These are phyloP conservation scores for Phytophthora sansomeana DNA, from an alignment of 352 stramenopile genomes.

Conservation along the genomic window DNA sequence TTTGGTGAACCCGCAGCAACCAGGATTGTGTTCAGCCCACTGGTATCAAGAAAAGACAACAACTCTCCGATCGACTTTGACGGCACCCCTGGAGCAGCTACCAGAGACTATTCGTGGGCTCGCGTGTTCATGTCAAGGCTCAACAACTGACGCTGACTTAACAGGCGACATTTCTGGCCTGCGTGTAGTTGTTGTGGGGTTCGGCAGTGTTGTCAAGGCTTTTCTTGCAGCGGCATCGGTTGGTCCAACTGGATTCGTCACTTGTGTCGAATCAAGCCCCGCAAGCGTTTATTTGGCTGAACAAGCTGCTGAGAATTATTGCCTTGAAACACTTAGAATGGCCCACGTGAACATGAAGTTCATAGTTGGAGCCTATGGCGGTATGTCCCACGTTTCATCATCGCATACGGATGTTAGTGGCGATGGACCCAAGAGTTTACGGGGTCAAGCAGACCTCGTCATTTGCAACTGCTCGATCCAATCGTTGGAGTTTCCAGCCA, in stretches of 20 bases:
- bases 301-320: constrained; percentile 25
- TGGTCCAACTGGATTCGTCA: constrained; percentile 46
- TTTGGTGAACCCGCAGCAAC: neutral
- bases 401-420: neutral
- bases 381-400: constrained; percentile 4
- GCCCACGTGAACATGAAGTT: constrained; percentile 46
- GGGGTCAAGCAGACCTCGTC: constrained; percentile 39
- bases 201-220: constrained; percentile 53
- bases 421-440: constrained; percentile 17
- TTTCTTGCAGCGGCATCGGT: constrained; percentile 53
- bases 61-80: neutral
- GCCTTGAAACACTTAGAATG: constrained; percentile 37
- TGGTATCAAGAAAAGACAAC: constrained; percentile 18
- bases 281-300: constrained; percentile 25
- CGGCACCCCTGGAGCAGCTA: constrained; percentile 20
- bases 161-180: constrained; percentile 42
- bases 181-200: constrained; percentile 50
- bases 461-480: constrained; percentile 65
- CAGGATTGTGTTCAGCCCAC: constrained; percentile 20
- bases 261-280: constrained; percentile 49
- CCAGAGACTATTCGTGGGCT: constrained; percentile 36
- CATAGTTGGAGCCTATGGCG: constrained; percentile 26
- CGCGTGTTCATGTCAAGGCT: constrained; percentile 36
- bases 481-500: constrained; percentile 23
- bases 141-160: constrained; percentile 24